Percentiles rank a stretch among this genome's conserved stretches.
Evolutionary conservation across 139 green algal species (phyloP).

Genomic region (Coccomyxa sp.): DNA sequence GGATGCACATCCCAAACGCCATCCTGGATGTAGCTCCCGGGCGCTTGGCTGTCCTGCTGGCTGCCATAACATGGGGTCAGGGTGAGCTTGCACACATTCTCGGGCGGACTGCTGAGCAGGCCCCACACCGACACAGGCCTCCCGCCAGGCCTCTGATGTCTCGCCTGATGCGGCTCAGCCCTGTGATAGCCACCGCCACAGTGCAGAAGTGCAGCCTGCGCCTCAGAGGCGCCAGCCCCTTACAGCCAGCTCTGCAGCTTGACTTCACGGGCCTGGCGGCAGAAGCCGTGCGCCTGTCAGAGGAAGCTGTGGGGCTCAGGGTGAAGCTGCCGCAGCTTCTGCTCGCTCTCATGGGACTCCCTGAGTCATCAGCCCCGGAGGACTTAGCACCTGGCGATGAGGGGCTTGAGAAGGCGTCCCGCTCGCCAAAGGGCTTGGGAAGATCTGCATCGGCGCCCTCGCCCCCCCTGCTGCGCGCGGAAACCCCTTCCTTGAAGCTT

Average conservation of each 20-base stretch:
- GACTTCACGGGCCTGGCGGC: background rate
- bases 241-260: background rate
- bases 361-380: no score
- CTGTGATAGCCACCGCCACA: background rate
- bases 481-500: no score
- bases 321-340: no score
- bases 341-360: no score
- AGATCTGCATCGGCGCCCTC: no score
- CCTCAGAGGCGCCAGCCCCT: background rate
- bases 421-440: no score
- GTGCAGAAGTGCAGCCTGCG: background rate
- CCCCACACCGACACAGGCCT: background rate
- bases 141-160: background rate
- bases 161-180: no score
- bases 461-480: no score
- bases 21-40: constrained; percentile 3
- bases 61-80: background rate
- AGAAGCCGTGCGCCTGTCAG: no score
- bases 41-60: constrained; percentile 8
- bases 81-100: constrained; percentile 11
- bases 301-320: no score
- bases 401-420: no score
- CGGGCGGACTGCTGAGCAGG: background rate
- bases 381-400: no score
- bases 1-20: background rate